phyloP scores from a whole-genome alignment of 495 filamentous ascomycete species.

The Pyrenula massariospora region DNA sequence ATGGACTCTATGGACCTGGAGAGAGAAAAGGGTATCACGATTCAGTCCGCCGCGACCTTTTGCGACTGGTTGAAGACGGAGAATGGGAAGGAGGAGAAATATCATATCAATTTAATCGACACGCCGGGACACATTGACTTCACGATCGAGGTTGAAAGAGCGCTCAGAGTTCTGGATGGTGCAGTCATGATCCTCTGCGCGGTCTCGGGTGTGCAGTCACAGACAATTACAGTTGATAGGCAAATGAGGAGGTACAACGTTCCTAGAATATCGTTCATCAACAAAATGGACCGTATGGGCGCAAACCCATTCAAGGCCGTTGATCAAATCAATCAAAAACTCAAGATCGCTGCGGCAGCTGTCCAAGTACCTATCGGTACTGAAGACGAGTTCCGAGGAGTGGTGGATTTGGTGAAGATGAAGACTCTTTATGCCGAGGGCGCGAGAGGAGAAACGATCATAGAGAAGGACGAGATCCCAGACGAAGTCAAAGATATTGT shows the following conservation, averaged over 20 bases:
- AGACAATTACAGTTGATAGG: conserved; percentile 96
- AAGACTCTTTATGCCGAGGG: conserved; percentile 88
- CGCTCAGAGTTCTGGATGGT: conserved; percentile 89
- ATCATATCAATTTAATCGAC: conserved; percentile 98
- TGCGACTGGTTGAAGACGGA: conserved; percentile 91
- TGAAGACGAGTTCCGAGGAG: conserved; percentile 87
- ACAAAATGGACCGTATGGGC: conserved; percentile 99
- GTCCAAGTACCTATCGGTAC: conserved; percentile 91
- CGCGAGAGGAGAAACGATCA: conserved; percentile 55
- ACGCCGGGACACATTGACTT: conserved; percentile 99
- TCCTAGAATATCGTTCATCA: conserved; percentile 89
- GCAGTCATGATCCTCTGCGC: conserved; percentile 98
- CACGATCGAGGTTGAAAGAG: conserved; percentile 97
- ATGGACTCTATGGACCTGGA: conserved; percentile 99
- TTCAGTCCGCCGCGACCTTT: conserved; percentile 95
- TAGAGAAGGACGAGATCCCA: conserved; percentile 71
- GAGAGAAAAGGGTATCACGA: conserved; percentile 96
- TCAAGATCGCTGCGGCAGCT: conserved; percentile 84
- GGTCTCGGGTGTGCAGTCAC: conserved; percentile 91
- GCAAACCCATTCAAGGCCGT: conserved; percentile 97
- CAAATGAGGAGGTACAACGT: conserved; percentile 99
- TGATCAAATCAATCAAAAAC: conserved; percentile 92
- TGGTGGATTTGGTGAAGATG: conserved; percentile 90
- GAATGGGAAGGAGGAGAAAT: conserved; percentile 70
- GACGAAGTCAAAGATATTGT: conserved; percentile 59